A percentile compares a stretch with the other conserved stretches of the same genome.
These are phyloP conservation scores for Corymbia maculata DNA, from an alignment of 345 rosid genomes.

Conservation along the genomic window DNA sequence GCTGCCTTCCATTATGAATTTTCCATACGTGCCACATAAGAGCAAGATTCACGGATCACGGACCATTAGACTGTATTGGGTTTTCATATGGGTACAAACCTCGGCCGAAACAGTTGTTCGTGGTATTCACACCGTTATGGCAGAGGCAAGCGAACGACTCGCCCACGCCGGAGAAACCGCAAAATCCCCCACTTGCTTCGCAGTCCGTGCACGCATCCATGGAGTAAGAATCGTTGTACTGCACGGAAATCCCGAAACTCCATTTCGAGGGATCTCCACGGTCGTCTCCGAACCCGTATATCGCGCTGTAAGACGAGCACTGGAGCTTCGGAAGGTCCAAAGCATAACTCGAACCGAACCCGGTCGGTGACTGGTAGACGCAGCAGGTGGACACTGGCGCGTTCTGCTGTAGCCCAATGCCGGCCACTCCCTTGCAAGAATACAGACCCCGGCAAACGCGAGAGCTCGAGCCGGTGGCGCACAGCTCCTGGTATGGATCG, in stretches of 20 bases:
- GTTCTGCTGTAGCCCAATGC: conserved; percentile 45
- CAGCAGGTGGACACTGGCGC: conserved; percentile 50
- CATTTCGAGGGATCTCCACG: conserved; percentile 56
- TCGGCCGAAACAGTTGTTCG: conserved; percentile 39
- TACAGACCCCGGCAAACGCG: conserved; percentile 54
- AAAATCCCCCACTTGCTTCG: conserved; percentile 52
- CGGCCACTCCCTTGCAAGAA: conserved; percentile 53
- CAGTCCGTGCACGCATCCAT: conserved; percentile 37
- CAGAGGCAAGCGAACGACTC: conserved; percentile 64
- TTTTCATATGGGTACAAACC: conserved; percentile 12
- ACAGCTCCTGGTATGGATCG: conserved; percentile 40
- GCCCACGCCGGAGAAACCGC: conserved; percentile 50
- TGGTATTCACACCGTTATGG: conserved; percentile 36
- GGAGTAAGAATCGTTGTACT: conserved; percentile 33
- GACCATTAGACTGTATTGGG: background rate
- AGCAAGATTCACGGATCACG: background rate
- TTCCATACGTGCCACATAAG: background rate
- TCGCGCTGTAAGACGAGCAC: conserved; percentile 49
- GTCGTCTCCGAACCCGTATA: conserved; percentile 44
- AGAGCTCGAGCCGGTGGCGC: conserved; percentile 43
- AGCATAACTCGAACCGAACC: conserved; percentile 28
- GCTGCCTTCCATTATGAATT: background rate
- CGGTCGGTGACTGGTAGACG: conserved; percentile 43
- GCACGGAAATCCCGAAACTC: conserved; percentile 48
- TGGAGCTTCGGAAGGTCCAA: conserved; percentile 61